Evolutionary conservation across 495 filamentous ascomycete species (phyloP).

Genomic region (Talaromyces thailandensis): DNA sequence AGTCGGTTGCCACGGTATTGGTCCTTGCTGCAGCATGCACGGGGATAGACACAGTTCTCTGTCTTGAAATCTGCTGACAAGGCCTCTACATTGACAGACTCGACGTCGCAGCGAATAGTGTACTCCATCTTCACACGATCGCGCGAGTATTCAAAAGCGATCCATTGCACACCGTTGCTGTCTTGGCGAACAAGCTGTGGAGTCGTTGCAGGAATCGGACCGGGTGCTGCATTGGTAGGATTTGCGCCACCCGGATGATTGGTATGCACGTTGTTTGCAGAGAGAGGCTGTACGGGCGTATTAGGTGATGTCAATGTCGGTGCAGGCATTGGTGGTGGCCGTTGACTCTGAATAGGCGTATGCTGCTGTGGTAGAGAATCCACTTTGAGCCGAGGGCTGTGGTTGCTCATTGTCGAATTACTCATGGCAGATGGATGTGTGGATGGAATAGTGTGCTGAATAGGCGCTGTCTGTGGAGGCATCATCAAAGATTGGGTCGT

Average conservation of each 20-base stretch:
- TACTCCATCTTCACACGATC: conserved; percentile 99
- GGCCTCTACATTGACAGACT: conserved; percentile 85
- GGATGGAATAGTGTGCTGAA: conserved; percentile 29
- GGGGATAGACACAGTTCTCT: conserved; percentile 95
- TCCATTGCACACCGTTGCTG: conserved; percentile 97
- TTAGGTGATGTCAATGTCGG: conserved; percentile 24
- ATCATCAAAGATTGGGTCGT: conserved; percentile 55
- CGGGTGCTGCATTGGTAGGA: conserved; percentile 88
- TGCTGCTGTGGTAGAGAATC: conserved; percentile 37
- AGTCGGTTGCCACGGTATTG: conserved; percentile 92
- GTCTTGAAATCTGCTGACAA: conserved; percentile 85
- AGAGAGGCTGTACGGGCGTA: conserved; percentile 42
- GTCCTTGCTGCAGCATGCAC: conserved; percentile 91
- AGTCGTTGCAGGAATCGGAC: conserved; percentile 96
- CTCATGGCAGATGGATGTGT: conserved; percentile 34
- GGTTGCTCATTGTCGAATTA: conserved; percentile 18
- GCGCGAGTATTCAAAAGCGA: conserved; percentile 95
- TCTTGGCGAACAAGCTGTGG: conserved; percentile 92
- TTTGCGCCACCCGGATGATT: conserved; percentile 41
- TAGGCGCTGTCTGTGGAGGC: conserved; percentile 51
- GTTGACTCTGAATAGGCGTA: conserved; percentile 19
- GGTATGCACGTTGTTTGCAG: conserved; percentile 40
- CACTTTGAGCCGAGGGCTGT: conserved; percentile 27
- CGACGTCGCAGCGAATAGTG: conserved; percentile 95
- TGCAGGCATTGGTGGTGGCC: conserved; percentile 28